phyloP scores from a whole-genome alignment of 148 eudicot species.

The Dianthus caryophyllus region DNA sequence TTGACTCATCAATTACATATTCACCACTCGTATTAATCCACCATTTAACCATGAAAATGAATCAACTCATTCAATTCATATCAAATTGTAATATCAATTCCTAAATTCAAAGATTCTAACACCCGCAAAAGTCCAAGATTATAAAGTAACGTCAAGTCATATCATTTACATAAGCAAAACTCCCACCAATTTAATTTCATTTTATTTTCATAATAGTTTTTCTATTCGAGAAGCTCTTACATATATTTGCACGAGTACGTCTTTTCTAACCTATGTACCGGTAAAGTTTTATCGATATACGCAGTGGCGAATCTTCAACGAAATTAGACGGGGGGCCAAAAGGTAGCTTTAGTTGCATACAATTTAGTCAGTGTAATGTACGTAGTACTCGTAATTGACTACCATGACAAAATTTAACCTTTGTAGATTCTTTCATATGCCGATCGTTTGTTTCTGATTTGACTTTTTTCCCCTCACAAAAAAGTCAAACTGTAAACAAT shows the following conservation, averaged over 20 bases:
- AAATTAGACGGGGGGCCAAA: no score
- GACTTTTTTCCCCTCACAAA: no score
- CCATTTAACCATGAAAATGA: background rate
- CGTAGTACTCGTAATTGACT: no score
- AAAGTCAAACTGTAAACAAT: no score
- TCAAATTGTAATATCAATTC: background rate
- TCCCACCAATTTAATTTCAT: background rate
- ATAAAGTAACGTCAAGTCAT: constrained; percentile 1
- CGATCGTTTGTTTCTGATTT: no score
- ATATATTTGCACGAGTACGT: background rate
- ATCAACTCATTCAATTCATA: constrained; percentile 3
- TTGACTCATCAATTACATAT: background rate
- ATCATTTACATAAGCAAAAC: background rate
- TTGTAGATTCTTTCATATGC: no score
- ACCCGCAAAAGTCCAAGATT: constrained; percentile 7
- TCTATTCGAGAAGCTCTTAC: background rate
- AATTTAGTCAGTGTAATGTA: no score
- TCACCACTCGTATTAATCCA: background rate
- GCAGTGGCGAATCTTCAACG: no score
- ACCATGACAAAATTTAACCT: no score
- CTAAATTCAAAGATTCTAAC: constrained; percentile 12
- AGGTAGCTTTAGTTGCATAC: no score
- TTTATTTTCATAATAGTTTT: background rate
- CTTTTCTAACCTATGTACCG: no score
- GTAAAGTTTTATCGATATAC: no score